Percentiles rank a stretch among this genome's conserved stretches.
These are phyloP conservation scores for Phaeodactylum tricornutum DNA, from an alignment of 108 stramenopile genomes.

Conservation along the genomic window DNA sequence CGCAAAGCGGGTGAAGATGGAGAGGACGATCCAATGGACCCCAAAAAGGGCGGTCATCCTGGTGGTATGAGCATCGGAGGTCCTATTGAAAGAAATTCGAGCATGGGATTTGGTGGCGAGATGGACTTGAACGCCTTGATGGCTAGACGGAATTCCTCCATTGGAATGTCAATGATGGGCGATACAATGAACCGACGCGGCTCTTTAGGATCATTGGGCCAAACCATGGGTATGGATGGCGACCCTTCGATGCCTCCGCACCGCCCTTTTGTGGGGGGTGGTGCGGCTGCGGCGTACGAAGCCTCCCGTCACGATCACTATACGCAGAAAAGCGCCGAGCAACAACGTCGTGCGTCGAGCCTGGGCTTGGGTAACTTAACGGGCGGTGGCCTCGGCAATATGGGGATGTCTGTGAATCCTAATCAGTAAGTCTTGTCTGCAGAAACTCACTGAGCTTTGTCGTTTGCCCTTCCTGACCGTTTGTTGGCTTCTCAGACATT, in stretches of 20 bases:
- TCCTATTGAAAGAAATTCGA: conserved; percentile 25
- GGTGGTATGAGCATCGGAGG: conserved; percentile 4
- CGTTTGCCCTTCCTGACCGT: neutral
- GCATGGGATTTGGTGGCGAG: conserved; percentile 27
- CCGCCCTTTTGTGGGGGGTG: conserved; percentile 68
- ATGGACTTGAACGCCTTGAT: conserved; percentile 36
- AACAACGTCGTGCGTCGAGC: conserved; percentile 39
- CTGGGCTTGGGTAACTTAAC: conserved; percentile 31
- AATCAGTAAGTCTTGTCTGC: conserved; percentile 33
- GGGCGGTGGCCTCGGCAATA: conserved; percentile 31
- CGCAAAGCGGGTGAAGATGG: conserved; percentile 67
- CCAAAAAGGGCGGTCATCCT: conserved; percentile 2
- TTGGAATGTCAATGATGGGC: conserved; percentile 43
- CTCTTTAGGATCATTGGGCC: conserved; percentile 31
- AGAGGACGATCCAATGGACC: conserved; percentile 13
- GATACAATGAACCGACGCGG: conserved; percentile 31
- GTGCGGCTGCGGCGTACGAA: conserved; percentile 76
- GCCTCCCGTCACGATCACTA: conserved; percentile 59
- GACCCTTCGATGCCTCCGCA: conserved; percentile 43
- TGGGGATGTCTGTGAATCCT: conserved; percentile 49
- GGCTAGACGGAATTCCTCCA: conserved; percentile 31
- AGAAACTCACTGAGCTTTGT: too few relatives aligned
- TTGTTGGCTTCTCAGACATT: conserved; percentile 21
- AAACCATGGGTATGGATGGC: conserved; percentile 21
- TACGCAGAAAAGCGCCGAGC: conserved; percentile 14